Evolutionary conservation across 805 yeast genomes (phyloP), one percentile per base, ranked within the genome.

Genomic region (Candida succiphila): DNA sequence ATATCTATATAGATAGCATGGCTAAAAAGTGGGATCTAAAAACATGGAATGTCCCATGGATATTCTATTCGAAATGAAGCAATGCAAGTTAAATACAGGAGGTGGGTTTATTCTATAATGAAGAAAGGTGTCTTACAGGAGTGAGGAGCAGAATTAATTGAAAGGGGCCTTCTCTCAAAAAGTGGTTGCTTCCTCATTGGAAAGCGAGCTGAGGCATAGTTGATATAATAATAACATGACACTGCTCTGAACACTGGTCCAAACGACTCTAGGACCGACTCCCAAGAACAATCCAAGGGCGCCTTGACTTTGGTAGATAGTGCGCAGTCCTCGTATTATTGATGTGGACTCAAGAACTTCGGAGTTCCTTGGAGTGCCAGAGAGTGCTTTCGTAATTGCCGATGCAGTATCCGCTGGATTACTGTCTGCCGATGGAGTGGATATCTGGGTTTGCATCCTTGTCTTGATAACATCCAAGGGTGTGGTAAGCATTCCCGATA

Each of bases 161-260:
- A n/a, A n/a, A n/a, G n/a, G n/a, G n/a, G n/a, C n/a, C n/a, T n/a
- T n/a, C n/a, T n/a, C n/a, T n/a, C n/a, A n/a, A n/a, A n/a, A n/a
- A n/a, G n/a, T n/a, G n/a, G n/a, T n/a, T n/a, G 41, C 25, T 29
- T 44, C 47, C 12, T 51, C 57, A 5, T 50, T 45, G 10, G 51
- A 37, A 2, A 80, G 57, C 21, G 65, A 58, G 44, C 75, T 75
- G 47, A 89, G 60, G 3, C 89, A 67, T 28, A 75, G 63, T 55
- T 92, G 98, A 57, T 92, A 92, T 26, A 88, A 62, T 42, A 89
- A 63, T 35, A 92, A 66, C 97, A 92, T 89, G 31, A 92, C 80
- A 43, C 95, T 83, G 55, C 95, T 84, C 56, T 92, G 99, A 15
- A 88, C 64, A 41, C 94, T 83, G 0, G 97, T 89, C 99, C 99